Percentiles rank a stretch among this genome's conserved stretches.
These are phyloP conservation scores for Claviceps quebecensis DNA, from an alignment of 2,329 filamentous ascomycete species.

Conservation along the genomic window DNA sequence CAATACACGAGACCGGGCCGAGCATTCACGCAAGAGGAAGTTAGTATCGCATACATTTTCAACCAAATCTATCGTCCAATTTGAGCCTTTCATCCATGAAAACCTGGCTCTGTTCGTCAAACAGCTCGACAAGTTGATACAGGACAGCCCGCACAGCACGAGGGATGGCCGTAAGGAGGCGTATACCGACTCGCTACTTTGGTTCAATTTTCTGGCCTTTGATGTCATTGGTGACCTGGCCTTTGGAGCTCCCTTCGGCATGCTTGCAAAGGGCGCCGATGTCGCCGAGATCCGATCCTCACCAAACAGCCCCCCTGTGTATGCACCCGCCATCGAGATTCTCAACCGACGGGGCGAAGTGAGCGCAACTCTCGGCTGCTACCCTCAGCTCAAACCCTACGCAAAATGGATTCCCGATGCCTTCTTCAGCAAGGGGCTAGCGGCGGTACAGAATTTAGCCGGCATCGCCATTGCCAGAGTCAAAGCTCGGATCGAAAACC, in stretches of 20 bases:
- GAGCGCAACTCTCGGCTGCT: conserved; percentile 62
- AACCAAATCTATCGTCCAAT: conserved; percentile 65
- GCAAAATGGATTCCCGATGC: conserved; percentile 69
- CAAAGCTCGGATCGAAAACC: conserved; percentile 54
- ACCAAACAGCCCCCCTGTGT: conserved; percentile 47
- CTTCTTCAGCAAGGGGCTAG: conserved; percentile 63
- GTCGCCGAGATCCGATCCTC: conserved; percentile 57
- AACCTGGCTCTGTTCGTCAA: conserved; percentile 62
- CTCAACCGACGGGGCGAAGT: conserved; percentile 81
- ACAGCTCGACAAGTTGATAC: conserved; percentile 54
- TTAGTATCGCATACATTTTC: conserved; percentile 78
- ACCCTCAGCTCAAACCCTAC: conserved; percentile 62
- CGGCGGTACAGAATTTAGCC: conserved; percentile 65
- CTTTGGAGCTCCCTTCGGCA: conserved; percentile 41
- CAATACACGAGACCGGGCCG: conserved; percentile 69
- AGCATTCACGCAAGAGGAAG: conserved; percentile 84
- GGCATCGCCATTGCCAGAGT: conserved; percentile 82
- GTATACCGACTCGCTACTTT: conserved; percentile 58
- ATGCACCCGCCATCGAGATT: conserved; percentile 71
- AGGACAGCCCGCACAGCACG: conserved; percentile 27
- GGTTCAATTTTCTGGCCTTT: conserved; percentile 49
- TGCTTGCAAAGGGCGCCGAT: conserved; percentile 65
- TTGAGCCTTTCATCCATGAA: conserved; percentile 75
- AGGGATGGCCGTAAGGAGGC: conserved; percentile 48
- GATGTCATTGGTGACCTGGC: conserved; percentile 36